Base-by-base conservation (phyloP, 1,139 yeast species). In the Yamadazyma pseudoaaseri region DNA sequence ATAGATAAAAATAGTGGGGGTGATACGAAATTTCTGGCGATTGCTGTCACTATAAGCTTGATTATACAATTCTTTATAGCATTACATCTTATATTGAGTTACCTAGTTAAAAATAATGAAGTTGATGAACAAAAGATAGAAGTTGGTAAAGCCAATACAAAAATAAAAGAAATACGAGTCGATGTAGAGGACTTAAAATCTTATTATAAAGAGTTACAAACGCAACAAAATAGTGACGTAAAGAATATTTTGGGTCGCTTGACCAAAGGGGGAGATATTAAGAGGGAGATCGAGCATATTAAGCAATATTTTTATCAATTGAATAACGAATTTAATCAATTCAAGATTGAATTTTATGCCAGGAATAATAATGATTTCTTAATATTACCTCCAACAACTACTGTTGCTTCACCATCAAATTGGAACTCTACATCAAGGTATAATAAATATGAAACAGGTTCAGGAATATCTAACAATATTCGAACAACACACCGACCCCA, bases 231-330 rank as follows among this genome's bases (percentile, higher is more conserved):
- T 5, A 35, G 42, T 11, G 42, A 42, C 3, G 26, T 38, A 4
- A 43, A 38, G 18, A 41, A 42, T 18, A 20, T 48, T 6, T 41
- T 42, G 20, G 49, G 48, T 1, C 30, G 54, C 31, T 34, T 51
- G 11, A 45, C 42, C 31, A 43, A 40, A 34, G 50, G 51, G 5
- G 56, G 54, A 2, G 52, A 51, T 36, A 39, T 47, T 12, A 28
- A 36, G 23, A 27, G 39, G 20, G 47, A 45, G 16, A 14, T 39
- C n/a, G 52, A 46, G n/a, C 21, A 14, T 15, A 30, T 47, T 16
- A 39, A 34, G 25, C 36, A 33, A 4, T 31, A 30, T 12, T 21
- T 41, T 16, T 31, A 23, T 3, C 29, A 27, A 16, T 22, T 47
- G 6, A 41, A 40, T 25, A 30, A 35, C 14, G 52, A 48, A n/a